A percentile compares a stretch with the other conserved stretches of the same genome.
These are phyloP conservation scores for Cyanidiococcus yangmingshanensis DNA, from an alignment of 23 red algal species.

Conservation along the genomic window DNA sequence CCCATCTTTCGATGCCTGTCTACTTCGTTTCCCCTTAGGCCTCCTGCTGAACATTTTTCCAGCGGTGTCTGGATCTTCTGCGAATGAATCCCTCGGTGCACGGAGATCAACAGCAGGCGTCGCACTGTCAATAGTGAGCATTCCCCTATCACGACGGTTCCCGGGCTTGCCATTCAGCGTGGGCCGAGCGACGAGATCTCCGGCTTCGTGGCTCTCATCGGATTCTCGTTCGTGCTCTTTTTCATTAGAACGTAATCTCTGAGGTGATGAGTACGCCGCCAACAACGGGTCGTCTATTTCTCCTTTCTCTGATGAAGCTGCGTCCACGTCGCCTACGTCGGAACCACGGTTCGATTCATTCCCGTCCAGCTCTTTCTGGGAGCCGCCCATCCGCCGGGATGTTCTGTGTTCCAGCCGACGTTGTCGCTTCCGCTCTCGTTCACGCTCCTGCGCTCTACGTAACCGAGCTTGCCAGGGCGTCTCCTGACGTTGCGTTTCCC, in stretches of 20 bases:
- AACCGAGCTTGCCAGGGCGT: conserved; percentile 74
- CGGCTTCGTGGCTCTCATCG: not conserved
- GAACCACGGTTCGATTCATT: not conserved
- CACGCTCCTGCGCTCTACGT: conserved; percentile 46
- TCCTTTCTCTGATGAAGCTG: not conserved
- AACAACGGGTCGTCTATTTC: conserved; percentile 60
- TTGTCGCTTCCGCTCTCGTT: conserved; percentile 43
- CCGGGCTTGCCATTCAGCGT: not conserved
- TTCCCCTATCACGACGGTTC: too few species aligned
- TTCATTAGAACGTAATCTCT: too few species aligned
- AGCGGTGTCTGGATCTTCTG: conserved; percentile 3
- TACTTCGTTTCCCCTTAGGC: not conserved
- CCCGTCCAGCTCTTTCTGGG: not conserved
- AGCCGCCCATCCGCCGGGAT: not conserved
- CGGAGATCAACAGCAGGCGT: too few species aligned
- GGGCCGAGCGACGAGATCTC: not conserved
- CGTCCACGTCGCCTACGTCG: not conserved
- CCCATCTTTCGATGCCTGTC: not conserved
- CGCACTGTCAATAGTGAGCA: too few species aligned
- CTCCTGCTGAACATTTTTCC: not conserved
- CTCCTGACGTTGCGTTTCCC: conserved; percentile 40
- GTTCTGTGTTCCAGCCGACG: conserved; percentile 7
- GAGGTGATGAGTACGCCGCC: not conserved
- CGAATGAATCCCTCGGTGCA: conserved; percentile 10
- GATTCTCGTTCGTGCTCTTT: not conserved